These are phyloP conservation scores for Trichoderma lentiforme DNA, from an alignment of 2,329 filamentous ascomycete genomes.

Conservation along the genomic window DNA sequence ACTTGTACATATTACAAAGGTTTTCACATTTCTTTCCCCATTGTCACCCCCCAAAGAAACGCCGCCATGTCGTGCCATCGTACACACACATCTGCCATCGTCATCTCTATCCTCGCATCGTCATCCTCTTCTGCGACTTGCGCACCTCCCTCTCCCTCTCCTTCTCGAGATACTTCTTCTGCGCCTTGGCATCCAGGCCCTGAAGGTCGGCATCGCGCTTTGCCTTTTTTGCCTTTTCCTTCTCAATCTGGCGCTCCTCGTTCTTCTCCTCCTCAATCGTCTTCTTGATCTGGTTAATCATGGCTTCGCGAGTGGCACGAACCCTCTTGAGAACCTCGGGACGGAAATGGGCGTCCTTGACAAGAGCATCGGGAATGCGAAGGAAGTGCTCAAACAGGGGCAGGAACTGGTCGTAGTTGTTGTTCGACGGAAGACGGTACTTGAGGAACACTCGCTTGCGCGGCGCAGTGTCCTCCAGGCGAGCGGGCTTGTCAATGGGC, in stretches of 20 bases:
- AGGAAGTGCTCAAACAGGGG: conserved; percentile 80
- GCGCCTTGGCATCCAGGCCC: conserved; percentile 73
- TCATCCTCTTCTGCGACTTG: conserved; percentile 54
- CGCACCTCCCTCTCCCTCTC: conserved; percentile 71
- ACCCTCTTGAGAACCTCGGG: conserved; percentile 87
- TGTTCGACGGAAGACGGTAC: conserved; percentile 63
- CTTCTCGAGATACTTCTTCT: conserved; percentile 80
- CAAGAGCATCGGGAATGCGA: conserved; percentile 79
- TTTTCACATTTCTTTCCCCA: not conserved
- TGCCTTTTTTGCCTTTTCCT: conserved; percentile 76
- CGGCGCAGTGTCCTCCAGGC: conserved; percentile 76
- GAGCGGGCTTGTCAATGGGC: conserved; percentile 79
- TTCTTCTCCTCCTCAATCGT: conserved; percentile 75
- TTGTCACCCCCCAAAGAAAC: not conserved
- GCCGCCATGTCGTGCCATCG: not conserved
- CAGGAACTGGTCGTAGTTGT: conserved; percentile 62
- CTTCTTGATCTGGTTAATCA: conserved; percentile 75
- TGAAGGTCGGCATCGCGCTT: conserved; percentile 83
- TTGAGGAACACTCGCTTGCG: conserved; percentile 85
- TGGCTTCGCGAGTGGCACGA: conserved; percentile 72
- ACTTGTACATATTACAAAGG: conserved; percentile 13
- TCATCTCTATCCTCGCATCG: conserved; percentile 50
- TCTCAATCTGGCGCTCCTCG: conserved; percentile 69
- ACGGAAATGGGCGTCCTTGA: conserved; percentile 76
- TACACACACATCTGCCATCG: not conserved